Evolutionary conservation across 345 rosid species (phyloP).

Genomic region (Rhizophora apiculata): DNA sequence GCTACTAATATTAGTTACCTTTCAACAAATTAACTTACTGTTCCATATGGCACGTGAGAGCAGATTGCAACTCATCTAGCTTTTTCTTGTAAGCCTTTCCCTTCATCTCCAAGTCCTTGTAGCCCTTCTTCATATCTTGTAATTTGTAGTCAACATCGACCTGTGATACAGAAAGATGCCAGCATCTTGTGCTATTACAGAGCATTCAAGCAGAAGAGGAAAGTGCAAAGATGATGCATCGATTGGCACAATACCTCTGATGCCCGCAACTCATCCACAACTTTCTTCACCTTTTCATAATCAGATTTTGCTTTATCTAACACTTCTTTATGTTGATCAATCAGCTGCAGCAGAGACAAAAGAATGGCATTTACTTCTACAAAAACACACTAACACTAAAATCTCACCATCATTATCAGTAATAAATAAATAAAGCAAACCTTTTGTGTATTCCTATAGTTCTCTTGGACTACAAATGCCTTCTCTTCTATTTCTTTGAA

Average conservation of each 20-base stretch:
- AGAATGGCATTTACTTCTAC: conserved; percentile 3
- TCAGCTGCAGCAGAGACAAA: conserved; percentile 43
- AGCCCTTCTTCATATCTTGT: conserved; percentile 72
- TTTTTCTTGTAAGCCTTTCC: conserved; percentile 75
- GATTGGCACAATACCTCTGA: conserved; percentile 57
- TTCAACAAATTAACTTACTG: conserved; percentile 54
- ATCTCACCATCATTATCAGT: conserved; percentile 5
- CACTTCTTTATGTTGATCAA: conserved; percentile 74
- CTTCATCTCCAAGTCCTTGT: conserved; percentile 74
- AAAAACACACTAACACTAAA: not conserved
- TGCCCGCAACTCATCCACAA: conserved; percentile 77
- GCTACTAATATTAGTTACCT: not conserved
- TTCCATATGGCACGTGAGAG: conserved; percentile 68
- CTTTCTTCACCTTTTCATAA: conserved; percentile 64
- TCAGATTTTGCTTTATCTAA: conserved; percentile 59
- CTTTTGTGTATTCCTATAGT: conserved; percentile 67
- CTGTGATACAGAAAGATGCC: conserved; percentile 37
- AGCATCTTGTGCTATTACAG: not conserved
- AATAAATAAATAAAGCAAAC: conserved; percentile 30
- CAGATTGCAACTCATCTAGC: conserved; percentile 71
- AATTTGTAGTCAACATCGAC: conserved; percentile 77
- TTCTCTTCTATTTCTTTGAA: conserved; percentile 75
- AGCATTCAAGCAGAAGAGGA: not conserved
- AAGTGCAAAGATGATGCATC: conserved; percentile 9
- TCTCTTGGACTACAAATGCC: conserved; percentile 87